Evolutionary conservation across 371 early-diverging fungal species (phyloP).

Genomic region (Apophysomyces trapeziformis): DNA sequence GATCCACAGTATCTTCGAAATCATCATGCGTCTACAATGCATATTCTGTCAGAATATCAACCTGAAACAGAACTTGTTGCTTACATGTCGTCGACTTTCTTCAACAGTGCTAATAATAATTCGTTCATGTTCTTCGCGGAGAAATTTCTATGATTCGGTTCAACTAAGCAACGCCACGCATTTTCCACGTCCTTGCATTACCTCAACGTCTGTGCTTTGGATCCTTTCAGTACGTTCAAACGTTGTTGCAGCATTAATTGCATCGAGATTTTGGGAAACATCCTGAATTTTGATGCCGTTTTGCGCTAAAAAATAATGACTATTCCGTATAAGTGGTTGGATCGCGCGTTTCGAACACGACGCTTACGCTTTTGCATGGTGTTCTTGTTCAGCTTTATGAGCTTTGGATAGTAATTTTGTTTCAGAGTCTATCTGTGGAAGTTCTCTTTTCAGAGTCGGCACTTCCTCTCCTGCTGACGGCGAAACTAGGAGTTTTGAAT

Average conservation of each 20-base stretch:
- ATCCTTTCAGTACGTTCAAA: constrained; percentile 70
- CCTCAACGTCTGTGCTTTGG: constrained; percentile 80
- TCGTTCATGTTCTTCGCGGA: constrained; percentile 75
- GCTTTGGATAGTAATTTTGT: constrained; percentile 15
- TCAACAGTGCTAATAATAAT: constrained; percentile 76
- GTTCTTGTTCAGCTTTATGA: constrained; percentile 24
- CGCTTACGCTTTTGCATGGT: constrained; percentile 26
- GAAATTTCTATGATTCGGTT: constrained; percentile 51
- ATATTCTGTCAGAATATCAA: background rate
- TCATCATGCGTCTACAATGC: constrained; percentile 14
- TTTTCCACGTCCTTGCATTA: constrained; percentile 13
- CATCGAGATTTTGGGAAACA: constrained; percentile 58
- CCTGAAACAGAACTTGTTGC: background rate
- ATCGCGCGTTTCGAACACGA: background rate
- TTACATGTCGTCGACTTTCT: constrained; percentile 59
- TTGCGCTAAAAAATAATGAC: constrained; percentile 69
- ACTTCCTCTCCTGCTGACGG: constrained; percentile 10
- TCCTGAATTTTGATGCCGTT: constrained; percentile 77
- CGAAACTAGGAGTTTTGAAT: constrained; percentile 23
- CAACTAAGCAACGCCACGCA: background rate
- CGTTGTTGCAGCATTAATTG: constrained; percentile 65
- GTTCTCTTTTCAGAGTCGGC: constrained; percentile 16
- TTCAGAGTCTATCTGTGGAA: constrained; percentile 17
- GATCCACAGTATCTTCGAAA: constrained; percentile 12
- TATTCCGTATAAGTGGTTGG: constrained; percentile 13